phyloP scores from a whole-genome alignment of 179 eudicot genomes.

The Silene noctiflora region DNA sequence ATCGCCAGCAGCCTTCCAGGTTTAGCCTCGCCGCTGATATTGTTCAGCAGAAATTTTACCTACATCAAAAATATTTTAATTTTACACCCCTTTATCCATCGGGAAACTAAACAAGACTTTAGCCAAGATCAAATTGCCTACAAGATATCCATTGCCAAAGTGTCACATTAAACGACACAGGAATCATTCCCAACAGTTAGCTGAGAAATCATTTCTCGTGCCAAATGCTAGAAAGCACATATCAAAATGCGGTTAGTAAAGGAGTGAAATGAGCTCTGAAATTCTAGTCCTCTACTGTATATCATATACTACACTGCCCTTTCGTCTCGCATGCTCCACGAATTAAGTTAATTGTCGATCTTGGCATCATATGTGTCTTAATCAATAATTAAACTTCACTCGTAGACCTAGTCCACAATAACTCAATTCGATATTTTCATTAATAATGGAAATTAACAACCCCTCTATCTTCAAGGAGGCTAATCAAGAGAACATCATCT shows the following conservation, averaged over 20 bases:
- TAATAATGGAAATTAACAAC: neutral
- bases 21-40: constrained; percentile 84
- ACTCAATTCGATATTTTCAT: too few species aligned
- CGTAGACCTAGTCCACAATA: neutral
- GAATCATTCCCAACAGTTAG: neutral
- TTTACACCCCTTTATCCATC: neutral
- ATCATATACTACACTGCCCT: neutral
- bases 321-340: neutral
- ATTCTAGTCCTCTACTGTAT: too few species aligned
- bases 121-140: neutral
- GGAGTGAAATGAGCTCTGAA: neutral
- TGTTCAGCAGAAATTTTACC: constrained; percentile 72
- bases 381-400: neutral
- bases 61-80: constrained; percentile 2
- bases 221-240: neutral
- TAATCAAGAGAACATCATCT: too few species aligned
- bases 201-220: too few species aligned
- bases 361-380: neutral
- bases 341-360: neutral
- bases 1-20: constrained; percentile 89
- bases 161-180: too few species aligned
- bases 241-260: neutral
- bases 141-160: neutral
- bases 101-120: neutral
- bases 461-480: neutral